These are phyloP conservation scores for Eucalyptus coolabah DNA, from an alignment of 345 rosid species.

Conservation along the genomic window DNA sequence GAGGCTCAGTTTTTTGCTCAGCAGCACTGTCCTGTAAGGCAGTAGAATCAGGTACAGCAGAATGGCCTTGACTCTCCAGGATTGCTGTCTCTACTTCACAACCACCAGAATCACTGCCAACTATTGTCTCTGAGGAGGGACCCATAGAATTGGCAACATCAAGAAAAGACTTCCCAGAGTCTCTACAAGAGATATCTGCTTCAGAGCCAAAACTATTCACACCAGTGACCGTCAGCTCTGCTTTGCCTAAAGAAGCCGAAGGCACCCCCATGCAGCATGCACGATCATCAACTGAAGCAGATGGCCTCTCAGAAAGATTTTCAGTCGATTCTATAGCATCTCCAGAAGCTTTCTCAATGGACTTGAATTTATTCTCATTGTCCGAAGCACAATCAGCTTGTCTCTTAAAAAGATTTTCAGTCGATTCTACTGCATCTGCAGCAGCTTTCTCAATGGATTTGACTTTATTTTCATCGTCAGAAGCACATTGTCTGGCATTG, in stretches of 20 bases:
- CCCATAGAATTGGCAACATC: background rate
- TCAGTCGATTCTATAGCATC: background rate
- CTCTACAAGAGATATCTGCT: background rate
- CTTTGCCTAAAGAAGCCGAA: background rate
- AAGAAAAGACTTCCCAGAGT: background rate
- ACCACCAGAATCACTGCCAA: background rate
- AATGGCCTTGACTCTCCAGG: background rate
- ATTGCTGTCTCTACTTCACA: background rate
- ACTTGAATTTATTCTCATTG: background rate
- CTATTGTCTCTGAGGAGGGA: background rate
- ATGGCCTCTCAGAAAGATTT: background rate
- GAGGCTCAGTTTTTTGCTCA: background rate
- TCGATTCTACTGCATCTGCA: background rate
- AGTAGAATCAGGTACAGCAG: background rate
- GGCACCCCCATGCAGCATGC: background rate
- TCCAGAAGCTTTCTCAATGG: background rate
- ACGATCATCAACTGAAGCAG: background rate
- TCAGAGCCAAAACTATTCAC: background rate
- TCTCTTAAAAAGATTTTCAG: background rate
- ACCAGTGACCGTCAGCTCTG: background rate
- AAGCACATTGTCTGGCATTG: background rate
- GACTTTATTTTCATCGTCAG: background rate
- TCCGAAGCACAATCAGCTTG: background rate
- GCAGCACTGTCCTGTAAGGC: background rate
- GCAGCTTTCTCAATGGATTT: background rate